Base-by-base conservation (phyloP, 1,284 basidiomycete species). In the Pyrrhoderma noxium region DNA sequence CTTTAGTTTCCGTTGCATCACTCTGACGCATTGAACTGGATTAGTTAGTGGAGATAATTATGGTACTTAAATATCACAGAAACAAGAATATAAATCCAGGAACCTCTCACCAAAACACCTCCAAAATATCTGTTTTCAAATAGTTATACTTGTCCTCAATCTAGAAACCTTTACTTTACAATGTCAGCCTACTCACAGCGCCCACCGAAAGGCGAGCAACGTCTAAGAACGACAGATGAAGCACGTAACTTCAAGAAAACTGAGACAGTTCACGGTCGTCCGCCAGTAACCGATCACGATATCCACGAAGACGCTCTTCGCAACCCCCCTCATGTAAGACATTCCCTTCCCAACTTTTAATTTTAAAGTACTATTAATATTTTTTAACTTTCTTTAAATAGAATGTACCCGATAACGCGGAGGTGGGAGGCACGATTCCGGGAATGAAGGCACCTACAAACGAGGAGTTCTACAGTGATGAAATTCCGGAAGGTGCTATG, bases 251-350 rank as follows among this genome's bases (percentile, higher is more conserved):
- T 65, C 55, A 66, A 69, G 56, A 68, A 66, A 56, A 38, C 60
- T 1, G 59, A 53, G 49, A 65, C 65, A 51, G 60, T 57, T n/a
- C 61, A 65, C 38, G 58, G 54, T 38, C 59, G 59, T 0, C 66
- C 68, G 1, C 34, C 43, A 1, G 62, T 64, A n/a, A 62, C 62
- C 1, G 61, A 64, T 38, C 62, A 61, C 25, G 59, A 68, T 52
- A 64, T 68, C 37, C 60, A 69, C 53, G 64, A 68, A 21, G 61
- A 70, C 45, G 66, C 62, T 45, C 46, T 67, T 43, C 59, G 55
- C 37, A 45, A 65, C 40, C 63, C 68, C 27, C 69, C 68, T 22
- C 55, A 63, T 63, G 44, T 58, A 61, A 58, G 43, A 51, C 34
- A 14, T 16, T 27, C 19, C 8, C 3, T 34, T 8, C 40, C 21